Evolutionary conservation across 345 rosid genomes (phyloP).

Genomic region (Eucalyptus guilfoylei): DNA sequence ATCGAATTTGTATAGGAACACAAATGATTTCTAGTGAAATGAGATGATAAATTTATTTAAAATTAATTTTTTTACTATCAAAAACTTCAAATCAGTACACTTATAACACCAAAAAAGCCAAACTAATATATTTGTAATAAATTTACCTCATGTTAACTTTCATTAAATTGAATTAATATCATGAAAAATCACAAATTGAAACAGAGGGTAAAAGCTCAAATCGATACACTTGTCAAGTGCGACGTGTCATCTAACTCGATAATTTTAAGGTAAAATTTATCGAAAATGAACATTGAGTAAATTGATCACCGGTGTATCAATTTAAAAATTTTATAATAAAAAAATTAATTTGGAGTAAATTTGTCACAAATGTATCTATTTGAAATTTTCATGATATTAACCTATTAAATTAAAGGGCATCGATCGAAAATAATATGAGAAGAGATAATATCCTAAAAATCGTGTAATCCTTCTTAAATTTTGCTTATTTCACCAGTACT

Average conservation of each 20-base stretch:
- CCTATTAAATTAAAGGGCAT: not conserved
- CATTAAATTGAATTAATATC: not conserved
- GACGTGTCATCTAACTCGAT: rapidly evolving
- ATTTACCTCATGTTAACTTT: too few relatives aligned
- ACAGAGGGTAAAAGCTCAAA: rapidly evolving
- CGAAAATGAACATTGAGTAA: rapidly evolving
- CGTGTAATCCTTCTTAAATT: not conserved
- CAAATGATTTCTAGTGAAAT: not conserved
- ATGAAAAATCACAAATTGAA: rapidly evolving
- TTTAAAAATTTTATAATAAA: too few relatives aligned
- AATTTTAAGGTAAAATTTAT: too few relatives aligned
- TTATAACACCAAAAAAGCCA: too few relatives aligned
- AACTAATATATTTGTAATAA: too few relatives aligned
- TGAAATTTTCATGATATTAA: too few relatives aligned
- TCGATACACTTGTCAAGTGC: rapidly evolving
- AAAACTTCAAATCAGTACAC: rapidly evolving
- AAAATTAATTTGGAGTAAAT: rapidly evolving
- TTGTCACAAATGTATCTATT: not conserved
- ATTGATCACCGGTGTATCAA: rapidly evolving
- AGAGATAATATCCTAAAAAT: not conserved
- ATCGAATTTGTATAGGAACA: not conserved
- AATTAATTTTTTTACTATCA: rapidly evolving
- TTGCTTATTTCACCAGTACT: not conserved
- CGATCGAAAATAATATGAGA: not conserved
- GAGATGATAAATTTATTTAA: too few relatives aligned